A percentile compares a stretch with the other conserved stretches of the same genome.
phyloP scores from a whole-genome alignment of 2,329 filamentous ascomycete species.

The Tolypocladium capitatum region DNA sequence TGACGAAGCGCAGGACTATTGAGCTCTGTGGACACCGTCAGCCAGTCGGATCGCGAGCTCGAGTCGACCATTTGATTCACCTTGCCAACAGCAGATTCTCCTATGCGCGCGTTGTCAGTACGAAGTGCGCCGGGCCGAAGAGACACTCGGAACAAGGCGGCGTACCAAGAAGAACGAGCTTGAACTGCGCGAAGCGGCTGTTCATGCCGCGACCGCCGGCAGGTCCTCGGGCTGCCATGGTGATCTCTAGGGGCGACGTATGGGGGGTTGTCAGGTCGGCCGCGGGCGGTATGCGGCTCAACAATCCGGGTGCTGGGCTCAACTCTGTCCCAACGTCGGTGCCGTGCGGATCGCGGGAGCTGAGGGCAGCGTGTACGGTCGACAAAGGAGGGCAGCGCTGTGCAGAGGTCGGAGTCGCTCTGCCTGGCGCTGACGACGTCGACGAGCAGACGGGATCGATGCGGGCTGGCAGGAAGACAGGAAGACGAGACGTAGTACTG shows the following conservation, averaged over 20 bases:
- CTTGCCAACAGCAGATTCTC: slow-evolving; percentile 98
- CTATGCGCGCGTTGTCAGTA: slow-evolving; percentile 30
- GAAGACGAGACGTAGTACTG: no score
- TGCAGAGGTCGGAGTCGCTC: neutral
- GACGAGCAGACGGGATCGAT: slow-evolving; percentile 2
- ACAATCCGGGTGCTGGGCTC: neutral
- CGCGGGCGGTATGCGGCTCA: neutral
- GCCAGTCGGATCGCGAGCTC: neutral
- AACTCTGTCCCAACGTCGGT: neutral
- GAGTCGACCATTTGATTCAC: slow-evolving; percentile 29
- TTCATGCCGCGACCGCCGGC: slow-evolving; percentile 49
- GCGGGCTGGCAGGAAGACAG: neutral
- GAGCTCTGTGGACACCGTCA: slow-evolving; percentile 54
- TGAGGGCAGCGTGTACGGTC: neutral
- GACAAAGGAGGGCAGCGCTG: neutral
- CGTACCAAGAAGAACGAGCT: slow-evolving; percentile 90
- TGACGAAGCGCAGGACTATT: slow-evolving; percentile 94
- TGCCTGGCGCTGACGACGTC: slow-evolving; percentile 5
- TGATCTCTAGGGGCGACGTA: slow-evolving; percentile 13
- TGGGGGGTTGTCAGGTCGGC: neutral
- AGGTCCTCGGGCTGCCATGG: slow-evolving; percentile 75
- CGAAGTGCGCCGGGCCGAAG: neutral
- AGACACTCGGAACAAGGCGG: neutral
- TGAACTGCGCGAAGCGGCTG: slow-evolving; percentile 96
- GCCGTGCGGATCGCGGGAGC: neutral